These are phyloP conservation scores for Teratosphaeria pseudoeucalypti DNA, from an alignment of 2,329 filamentous ascomycete genomes.

Conservation along the genomic window DNA sequence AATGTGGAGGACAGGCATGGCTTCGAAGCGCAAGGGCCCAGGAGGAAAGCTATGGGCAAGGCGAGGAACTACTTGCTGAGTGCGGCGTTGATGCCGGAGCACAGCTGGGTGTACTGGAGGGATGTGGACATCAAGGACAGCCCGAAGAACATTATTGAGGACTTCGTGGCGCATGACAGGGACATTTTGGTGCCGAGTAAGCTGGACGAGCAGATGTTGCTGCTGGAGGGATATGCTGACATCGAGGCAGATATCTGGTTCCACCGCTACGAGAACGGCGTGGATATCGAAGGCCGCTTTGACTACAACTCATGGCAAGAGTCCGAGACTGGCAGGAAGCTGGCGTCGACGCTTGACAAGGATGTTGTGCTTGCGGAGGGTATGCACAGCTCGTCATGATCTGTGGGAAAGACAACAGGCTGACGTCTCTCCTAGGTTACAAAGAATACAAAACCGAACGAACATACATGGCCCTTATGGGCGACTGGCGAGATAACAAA, in stretches of 20 bases:
- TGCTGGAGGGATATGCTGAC: slow-evolving; percentile 7
- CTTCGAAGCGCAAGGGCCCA: slow-evolving; percentile 77
- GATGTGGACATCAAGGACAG: slow-evolving; percentile 95
- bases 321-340: slow-evolving; percentile 69
- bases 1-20: slow-evolving; percentile 72
- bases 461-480: slow-evolving; percentile 80
- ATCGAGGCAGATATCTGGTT: slow-evolving; percentile 76
- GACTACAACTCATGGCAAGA: slow-evolving; percentile 99
- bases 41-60: slow-evolving; percentile 79
- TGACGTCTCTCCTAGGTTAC: slow-evolving; percentile 51
- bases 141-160: slow-evolving; percentile 77
- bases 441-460: slow-evolving; percentile 86
- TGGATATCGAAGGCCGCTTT: slow-evolving; percentile 90
- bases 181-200: slow-evolving; percentile 92
- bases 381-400: slow-evolving; percentile 24
- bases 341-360: slow-evolving; percentile 63
- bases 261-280: slow-evolving; percentile 67
- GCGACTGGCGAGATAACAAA: slow-evolving; percentile 85
- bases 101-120: slow-evolving; percentile 98
- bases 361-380: slow-evolving; percentile 83
- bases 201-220: slow-evolving; percentile 27
- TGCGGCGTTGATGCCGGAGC: slow-evolving; percentile 77
- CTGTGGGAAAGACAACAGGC: too few species aligned
- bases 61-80: slow-evolving; percentile 87
- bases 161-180: slow-evolving; percentile 86